A percentile compares a stretch with the other conserved stretches of the same genome.
Evolutionary conservation across 129 eudicot species (phyloP).

Genomic region (Gnaphalium uliginosum): DNA sequence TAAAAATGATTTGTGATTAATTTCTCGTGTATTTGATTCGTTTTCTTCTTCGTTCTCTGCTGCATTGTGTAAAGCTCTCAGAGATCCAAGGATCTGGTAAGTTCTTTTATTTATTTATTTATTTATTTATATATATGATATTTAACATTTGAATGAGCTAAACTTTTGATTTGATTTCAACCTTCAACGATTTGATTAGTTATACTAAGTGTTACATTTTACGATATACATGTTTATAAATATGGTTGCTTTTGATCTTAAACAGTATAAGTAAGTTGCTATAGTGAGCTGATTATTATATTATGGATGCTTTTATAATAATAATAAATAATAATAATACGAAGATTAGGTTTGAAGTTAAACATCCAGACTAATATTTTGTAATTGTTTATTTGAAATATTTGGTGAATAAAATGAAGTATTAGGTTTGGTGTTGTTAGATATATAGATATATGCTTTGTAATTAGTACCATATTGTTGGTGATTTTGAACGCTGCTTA

Average conservation of each 20-base stretch:
- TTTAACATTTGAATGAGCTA: background rate
- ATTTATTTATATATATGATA: background rate
- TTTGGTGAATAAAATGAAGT: background rate
- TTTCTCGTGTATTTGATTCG: background rate
- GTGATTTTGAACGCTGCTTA: background rate
- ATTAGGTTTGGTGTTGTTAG: slow-evolving; percentile 1
- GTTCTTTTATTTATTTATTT: background rate
- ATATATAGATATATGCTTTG: slow-evolving; percentile 3
- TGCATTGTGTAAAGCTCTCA: slow-evolving; percentile 24
- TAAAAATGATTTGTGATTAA: background rate
- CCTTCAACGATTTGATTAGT: too few relatives aligned
- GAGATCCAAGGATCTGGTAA: slow-evolving; percentile 25
- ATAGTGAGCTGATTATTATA: background rate
- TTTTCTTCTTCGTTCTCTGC: slow-evolving; percentile 3
- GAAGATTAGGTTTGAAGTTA: background rate
- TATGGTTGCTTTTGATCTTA: too few relatives aligned
- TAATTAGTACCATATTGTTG: background rate
- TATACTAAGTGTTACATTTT: background rate
- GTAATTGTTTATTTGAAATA: background rate
- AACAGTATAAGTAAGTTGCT: background rate
- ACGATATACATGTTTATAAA: background rate
- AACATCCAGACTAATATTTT: background rate
- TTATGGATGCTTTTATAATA: background rate
- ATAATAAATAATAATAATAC: background rate
- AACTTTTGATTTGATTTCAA: slow-evolving; percentile 1